phyloP scores from a whole-genome alignment of 2,329 filamentous ascomycete genomes.

The Thelonectria rubi region DNA sequence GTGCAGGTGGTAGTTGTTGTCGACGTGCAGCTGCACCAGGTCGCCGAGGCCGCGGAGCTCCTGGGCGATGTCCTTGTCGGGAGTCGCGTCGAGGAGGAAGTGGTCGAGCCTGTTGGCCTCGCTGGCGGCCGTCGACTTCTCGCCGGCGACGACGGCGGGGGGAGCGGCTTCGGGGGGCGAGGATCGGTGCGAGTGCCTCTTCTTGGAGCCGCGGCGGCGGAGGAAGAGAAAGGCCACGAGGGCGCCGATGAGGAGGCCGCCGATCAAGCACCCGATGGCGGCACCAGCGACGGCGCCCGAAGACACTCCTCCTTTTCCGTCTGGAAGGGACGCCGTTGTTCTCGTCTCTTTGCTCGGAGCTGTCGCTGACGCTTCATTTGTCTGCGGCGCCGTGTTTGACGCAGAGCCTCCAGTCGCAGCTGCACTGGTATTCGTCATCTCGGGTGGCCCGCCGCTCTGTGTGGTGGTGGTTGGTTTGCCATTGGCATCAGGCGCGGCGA shows the following conservation, averaged over 20 bases:
- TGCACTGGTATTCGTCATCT: too few relatives aligned
- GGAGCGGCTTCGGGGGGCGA: neutral
- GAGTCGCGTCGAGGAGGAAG: slow-evolving; percentile 48
- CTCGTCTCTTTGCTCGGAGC: too few relatives aligned
- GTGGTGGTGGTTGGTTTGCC: too few relatives aligned
- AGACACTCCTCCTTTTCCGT: slow-evolving; percentile 6
- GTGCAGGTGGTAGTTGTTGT: slow-evolving; percentile 50
- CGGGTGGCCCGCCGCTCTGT: too few relatives aligned
- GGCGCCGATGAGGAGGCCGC: slow-evolving; percentile 42
- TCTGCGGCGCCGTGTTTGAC: too few relatives aligned
- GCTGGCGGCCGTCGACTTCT: neutral
- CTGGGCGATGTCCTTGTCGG: slow-evolving; percentile 47
- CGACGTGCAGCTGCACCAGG: slow-evolving; percentile 52
- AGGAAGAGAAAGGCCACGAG: slow-evolving; percentile 42
- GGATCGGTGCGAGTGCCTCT: neutral
- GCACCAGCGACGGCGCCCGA: slow-evolving; percentile 41
- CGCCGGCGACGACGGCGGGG: neutral
- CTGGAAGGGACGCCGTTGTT: too few relatives aligned
- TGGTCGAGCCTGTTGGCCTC: slow-evolving; percentile 41
- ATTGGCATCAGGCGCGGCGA: too few relatives aligned
- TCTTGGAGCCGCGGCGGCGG: slow-evolving; percentile 11
- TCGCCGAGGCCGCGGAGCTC: slow-evolving; percentile 48
- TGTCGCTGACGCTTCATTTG: too few relatives aligned
- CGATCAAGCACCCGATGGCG: slow-evolving; percentile 44
- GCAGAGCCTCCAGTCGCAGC: too few relatives aligned